A percentile compares a stretch with the other conserved stretches of the same genome.
Evolutionary conservation across 257 asterid species (phyloP).

Genomic region (Solanum dulcamara): DNA sequence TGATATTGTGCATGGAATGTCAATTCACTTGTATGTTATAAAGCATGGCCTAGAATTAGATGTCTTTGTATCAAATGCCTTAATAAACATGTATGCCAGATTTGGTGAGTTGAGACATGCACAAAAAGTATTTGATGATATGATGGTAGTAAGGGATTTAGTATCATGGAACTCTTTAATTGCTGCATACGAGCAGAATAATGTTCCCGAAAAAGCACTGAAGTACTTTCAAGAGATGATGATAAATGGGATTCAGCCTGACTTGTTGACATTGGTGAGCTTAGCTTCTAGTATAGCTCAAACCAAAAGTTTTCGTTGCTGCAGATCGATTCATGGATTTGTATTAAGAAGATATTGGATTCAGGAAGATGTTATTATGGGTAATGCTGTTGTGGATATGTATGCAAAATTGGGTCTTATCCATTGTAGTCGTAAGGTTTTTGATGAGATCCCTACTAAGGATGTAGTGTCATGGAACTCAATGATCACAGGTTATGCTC

Average conservation of each 20-base stretch:
- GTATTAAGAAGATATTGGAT: conserved; percentile 53
- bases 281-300: conserved; percentile 63
- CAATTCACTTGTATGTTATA: conserved; percentile 49
- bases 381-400: conserved; percentile 79
- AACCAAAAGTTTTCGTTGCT: conserved; percentile 26
- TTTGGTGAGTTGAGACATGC: conserved; percentile 47
- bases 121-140: conserved; percentile 37
- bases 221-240: conserved; percentile 46
- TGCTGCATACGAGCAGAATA: conserved; percentile 76
- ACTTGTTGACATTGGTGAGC: conserved; percentile 60
- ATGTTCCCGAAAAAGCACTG: conserved; percentile 33
- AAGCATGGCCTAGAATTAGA: conserved; percentile 60
- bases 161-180: conserved; percentile 78
- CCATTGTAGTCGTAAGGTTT: conserved; percentile 45
- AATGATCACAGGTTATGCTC: conserved; percentile 67
- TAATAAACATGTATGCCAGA: conserved; percentile 77
- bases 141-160: conserved; percentile 36
- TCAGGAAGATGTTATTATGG: conserved; percentile 28
- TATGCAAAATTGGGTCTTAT: conserved; percentile 65
- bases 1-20: conserved; percentile 34
- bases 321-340: conserved; percentile 60
- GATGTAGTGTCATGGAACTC: conserved; percentile 82
- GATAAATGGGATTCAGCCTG: conserved; percentile 32
- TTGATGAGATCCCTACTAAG: conserved; percentile 38
- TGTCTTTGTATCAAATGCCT: conserved; percentile 62